A percentile compares a stretch with the other conserved stretches of the same genome.
These are phyloP conservation scores for Ophiocordyceps polyrhachis-furcata DNA, from an alignment of 2,329 filamentous ascomycete genomes.

Conservation along the genomic window DNA sequence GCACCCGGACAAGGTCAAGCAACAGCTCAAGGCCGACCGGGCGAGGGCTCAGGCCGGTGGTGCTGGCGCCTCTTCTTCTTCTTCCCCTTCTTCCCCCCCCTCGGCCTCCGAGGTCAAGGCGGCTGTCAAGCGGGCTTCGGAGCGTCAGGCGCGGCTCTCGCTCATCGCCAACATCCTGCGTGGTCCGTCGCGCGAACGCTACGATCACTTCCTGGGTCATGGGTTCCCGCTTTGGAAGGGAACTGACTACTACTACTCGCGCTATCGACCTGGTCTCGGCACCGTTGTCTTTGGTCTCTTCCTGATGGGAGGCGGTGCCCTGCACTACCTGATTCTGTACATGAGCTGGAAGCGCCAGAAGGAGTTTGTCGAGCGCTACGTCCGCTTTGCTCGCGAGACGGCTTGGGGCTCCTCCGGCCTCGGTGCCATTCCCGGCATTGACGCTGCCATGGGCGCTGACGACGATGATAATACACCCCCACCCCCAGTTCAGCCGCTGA, in stretches of 20 bases:
- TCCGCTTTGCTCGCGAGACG: conserved; percentile 68
- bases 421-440: conserved; percentile 31
- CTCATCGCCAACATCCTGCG: conserved; percentile 75
- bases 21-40: conserved; percentile 56
- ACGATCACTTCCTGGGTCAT: conserved; percentile 84
- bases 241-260: conserved; percentile 93
- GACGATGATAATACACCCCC: conserved; percentile 25
- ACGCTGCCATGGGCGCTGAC: conserved; percentile 22
- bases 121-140: conserved; percentile 62
- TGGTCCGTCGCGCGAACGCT: conserved; percentile 63
- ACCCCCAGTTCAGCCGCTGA: conserved; percentile 45
- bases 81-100: conserved; percentile 31
- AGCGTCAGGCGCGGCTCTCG: conserved; percentile 67
- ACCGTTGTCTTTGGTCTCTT: conserved; percentile 70
- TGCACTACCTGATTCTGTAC: conserved; percentile 73
- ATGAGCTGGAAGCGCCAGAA: conserved; percentile 78
- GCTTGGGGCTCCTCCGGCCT: conserved; percentile 81
- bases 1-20: conserved; percentile 92
- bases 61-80: conserved; percentile 19
- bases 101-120: conserved; percentile 56
- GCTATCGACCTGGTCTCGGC: conserved; percentile 78
- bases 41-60: conserved; percentile 30
- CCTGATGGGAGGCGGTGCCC: conserved; percentile 61
- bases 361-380: conserved; percentile 83
- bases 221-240: conserved; percentile 95